phyloP scores from a whole-genome alignment of 2,329 filamentous ascomycete species.

The Plenodomus biglobosus region DNA sequence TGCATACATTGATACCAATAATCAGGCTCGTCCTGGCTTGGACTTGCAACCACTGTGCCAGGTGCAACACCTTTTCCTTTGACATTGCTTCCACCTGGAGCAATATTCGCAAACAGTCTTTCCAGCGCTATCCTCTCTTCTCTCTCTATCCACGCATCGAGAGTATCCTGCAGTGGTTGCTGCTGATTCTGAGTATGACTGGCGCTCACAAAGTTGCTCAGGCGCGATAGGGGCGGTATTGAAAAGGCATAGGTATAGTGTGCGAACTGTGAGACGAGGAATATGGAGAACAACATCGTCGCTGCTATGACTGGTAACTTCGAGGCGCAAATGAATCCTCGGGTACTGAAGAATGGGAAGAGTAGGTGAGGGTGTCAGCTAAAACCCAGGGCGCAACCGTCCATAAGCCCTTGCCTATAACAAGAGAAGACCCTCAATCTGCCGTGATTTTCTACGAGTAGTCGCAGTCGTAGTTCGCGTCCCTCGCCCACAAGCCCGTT shows the following conservation, averaged over 20 bases:
- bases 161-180: constrained; percentile 30
- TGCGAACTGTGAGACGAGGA: constrained; percentile 9
- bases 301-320: neutral
- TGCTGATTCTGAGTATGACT: constrained; percentile 23
- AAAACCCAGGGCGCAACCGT: neutral
- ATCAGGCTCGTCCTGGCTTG: constrained; percentile 44
- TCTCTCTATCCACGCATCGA: constrained; percentile 42
- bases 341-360: neutral
- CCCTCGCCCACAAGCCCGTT: neutral
- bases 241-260: constrained; percentile 30
- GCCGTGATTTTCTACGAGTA: no score
- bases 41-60: constrained; percentile 49
- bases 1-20: constrained; percentile 50
- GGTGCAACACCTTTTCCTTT: constrained; percentile 36
- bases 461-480: neutral
- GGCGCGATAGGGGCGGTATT: constrained; percentile 27
- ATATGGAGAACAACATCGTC: constrained; percentile 9
- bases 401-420: neutral
- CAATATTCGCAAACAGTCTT: constrained; percentile 47
- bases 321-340: neutral
- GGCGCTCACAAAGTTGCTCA: constrained; percentile 19
- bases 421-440: no score
- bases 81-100: constrained; percentile 46
- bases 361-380: neutral
- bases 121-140: constrained; percentile 43